Evolutionary conservation across 2,329 filamentous ascomycete species (phyloP).

Genomic region (Trichoderma oligosporum): DNA sequence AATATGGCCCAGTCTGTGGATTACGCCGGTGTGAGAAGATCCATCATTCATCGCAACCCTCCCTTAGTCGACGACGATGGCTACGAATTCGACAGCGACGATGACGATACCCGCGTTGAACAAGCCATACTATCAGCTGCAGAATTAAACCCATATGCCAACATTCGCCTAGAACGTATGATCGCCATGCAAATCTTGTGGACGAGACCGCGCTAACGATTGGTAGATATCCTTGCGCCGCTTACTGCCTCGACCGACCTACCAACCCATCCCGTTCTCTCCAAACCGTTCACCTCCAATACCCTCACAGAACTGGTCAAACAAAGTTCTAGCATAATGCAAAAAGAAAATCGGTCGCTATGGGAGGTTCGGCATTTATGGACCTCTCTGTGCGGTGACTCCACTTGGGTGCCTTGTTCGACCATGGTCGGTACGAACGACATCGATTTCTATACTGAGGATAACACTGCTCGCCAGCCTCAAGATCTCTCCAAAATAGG

Average conservation of each 20-base stretch:
- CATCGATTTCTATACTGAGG: constrained; percentile 50
- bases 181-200: constrained; percentile 19
- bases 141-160: constrained; percentile 70
- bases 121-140: constrained; percentile 60
- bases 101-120: constrained; percentile 61
- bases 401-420: constrained; percentile 61
- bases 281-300: constrained; percentile 68
- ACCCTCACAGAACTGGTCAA: constrained; percentile 67
- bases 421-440: constrained; percentile 56
- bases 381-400: constrained; percentile 70
- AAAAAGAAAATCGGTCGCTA: constrained; percentile 68
- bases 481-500: constrained; percentile 29
- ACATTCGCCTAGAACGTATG: constrained; percentile 67
- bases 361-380: constrained; percentile 73
- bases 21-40: constrained; percentile 67
- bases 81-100: constrained; percentile 69
- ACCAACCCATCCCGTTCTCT: constrained; percentile 68
- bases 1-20: constrained; percentile 57
- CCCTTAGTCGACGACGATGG: constrained; percentile 72
- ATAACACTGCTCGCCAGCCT: constrained; percentile 40
- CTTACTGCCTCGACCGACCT: constrained; percentile 72
- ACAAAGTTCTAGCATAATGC: constrained; percentile 67
- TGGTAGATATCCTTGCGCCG: constrained; percentile 66
- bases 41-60: constrained; percentile 71
- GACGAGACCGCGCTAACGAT: constrained; percentile 28